Conservation (phyloP, 768 basidiomycete genomes). For the Podaxis carcinomalis region DNA sequence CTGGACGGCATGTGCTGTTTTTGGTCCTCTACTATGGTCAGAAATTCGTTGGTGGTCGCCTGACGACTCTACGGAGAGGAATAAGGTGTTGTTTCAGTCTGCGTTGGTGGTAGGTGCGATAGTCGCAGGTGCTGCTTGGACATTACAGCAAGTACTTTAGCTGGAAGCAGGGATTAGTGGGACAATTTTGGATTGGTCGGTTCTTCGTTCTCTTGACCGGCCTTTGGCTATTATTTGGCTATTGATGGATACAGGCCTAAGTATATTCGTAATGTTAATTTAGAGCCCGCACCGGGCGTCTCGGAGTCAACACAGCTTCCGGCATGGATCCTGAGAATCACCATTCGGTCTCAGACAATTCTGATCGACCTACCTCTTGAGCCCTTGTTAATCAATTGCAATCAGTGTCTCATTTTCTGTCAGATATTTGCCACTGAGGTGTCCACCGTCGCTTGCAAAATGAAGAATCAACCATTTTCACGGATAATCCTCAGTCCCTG, state of each 20-base stretch:
- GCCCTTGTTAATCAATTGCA: too few species aligned
- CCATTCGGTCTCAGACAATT: too few species aligned
- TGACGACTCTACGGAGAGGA: slow-evolving; percentile 17
- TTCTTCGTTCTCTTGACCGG: background rate
- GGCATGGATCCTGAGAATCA: too few species aligned
- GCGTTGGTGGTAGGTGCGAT: background rate
- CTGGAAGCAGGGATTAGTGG: background rate
- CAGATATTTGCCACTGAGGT: too few species aligned
- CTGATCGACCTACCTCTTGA: too few species aligned
- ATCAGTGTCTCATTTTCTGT: too few species aligned
- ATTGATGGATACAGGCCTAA: background rate
- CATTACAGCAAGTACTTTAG: background rate
- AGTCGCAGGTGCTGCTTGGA: background rate
- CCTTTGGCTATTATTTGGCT: background rate
- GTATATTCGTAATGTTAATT: background rate
- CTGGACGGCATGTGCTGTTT: slow-evolving; percentile 87
- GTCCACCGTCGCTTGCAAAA: too few species aligned
- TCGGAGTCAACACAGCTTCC: background rate
- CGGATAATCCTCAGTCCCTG: too few species aligned
- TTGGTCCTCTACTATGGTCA: slow-evolving; percentile 83
- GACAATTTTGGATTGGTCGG: background rate
- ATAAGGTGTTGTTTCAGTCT: background rate
- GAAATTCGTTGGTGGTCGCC: slow-evolving; percentile 76
- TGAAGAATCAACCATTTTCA: too few species aligned
- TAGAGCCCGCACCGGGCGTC: background rate